Conservation (phyloP, 805 yeast genomes). For the Candida coquimbonensis region DNA sequence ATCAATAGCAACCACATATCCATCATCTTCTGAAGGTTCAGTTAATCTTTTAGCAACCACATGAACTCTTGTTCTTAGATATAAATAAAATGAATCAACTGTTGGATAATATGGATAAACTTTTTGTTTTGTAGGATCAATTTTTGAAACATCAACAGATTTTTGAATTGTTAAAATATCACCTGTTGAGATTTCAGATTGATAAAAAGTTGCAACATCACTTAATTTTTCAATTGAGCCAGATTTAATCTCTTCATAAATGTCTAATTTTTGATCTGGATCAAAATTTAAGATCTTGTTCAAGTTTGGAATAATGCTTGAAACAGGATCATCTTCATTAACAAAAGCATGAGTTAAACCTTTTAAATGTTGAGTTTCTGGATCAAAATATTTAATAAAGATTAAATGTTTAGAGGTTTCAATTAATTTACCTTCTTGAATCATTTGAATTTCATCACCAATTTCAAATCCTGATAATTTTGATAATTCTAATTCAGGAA, state of each 20-base stretch:
- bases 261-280: conserved; percentile 27
- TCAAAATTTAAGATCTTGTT: conserved; percentile 34
- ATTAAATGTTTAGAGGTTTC: conserved; percentile 26
- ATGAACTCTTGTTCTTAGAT: conserved; percentile 53
- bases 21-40: conserved; percentile 38
- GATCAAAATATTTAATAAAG: conserved; percentile 66
- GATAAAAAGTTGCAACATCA: conserved; percentile 37
- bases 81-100: conserved; percentile 43
- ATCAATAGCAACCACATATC: conserved; percentile 39
- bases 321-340: conserved; percentile 38
- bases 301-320: conserved; percentile 33
- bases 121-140: conserved; percentile 10
- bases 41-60: conserved; percentile 41
- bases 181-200: conserved; percentile 57
- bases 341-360: conserved; percentile 61
- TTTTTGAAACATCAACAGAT: conserved; percentile 5
- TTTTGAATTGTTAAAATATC: conserved; percentile 45
- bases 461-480: conserved; percentile 15
- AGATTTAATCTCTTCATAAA: conserved; percentile 59
- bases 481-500: conserved; percentile 28
- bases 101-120: conserved; percentile 29
- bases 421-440: conserved; percentile 16
- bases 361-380: conserved; percentile 39
- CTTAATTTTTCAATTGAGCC: conserved; percentile 38
- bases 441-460: conserved; percentile 1